Base-by-base conservation (phyloP, 2,329 filamentous ascomycete genomes). In the Nothophaeocryptopus gaeumannii region DNA sequence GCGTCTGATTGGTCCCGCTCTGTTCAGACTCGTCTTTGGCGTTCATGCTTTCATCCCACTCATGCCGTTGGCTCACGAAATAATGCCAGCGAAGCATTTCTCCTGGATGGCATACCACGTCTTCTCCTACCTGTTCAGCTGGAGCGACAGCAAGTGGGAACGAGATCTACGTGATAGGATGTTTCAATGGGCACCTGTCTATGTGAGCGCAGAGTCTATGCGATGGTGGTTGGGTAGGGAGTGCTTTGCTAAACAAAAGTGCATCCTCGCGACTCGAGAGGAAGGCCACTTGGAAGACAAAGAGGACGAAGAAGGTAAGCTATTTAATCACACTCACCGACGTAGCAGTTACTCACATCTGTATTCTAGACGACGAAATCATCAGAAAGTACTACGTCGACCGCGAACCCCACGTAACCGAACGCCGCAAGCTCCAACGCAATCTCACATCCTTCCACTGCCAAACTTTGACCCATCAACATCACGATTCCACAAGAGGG, bases 181-280 rank as follows among this genome's bases (percentile, higher is more conserved):
- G 79, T 96, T 97, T 67, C 89, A 93, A 62, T 96, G 95, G 59
- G 84, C 89, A 0, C 92, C 92, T 1, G 89, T 95, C 0, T 95
- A 95, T 62, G 89, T 96, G 43, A 89, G 85, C 60, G 81, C 89
- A 1, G 90, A 96, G 71, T 86, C 84, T 51, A 96, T 96, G 89
- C 79, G 89, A 5, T 97, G 92, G 92, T 96, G 92, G 92, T 78
- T 96, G 0, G 92, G 91, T 0, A 76, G 85, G 3, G 89, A 93
- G 61, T 90, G 90, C 59, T 96, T 95, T 63, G 85, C 82, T 20
- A 83, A 78, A 60, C 89, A 96, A 62, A 89, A 88, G 66, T 96
- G 91, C 64, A 95, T 96, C 44, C 74, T 96, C 5, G 80, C 88
- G 1, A 95, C 90, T 1, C 80, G 81, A 34, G 86, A 91, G 54